phyloP scores from a whole-genome alignment of 1,284 basidiomycete species.

The Phenoliferia sp. region DNA sequence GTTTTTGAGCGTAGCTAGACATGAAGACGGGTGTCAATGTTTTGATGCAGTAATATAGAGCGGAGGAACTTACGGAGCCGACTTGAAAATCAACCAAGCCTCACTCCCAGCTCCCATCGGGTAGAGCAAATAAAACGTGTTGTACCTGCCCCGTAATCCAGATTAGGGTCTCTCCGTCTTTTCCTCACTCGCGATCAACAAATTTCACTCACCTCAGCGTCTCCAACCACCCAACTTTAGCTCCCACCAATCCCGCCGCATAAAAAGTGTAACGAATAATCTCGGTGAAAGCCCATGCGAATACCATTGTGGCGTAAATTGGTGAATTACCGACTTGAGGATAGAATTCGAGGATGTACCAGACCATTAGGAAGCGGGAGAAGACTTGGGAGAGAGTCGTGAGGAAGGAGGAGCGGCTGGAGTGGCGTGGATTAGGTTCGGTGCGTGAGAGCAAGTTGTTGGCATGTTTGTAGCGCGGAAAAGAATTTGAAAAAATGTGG shows the following conservation, averaged over 20 bases:
- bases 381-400: slow-evolving; percentile 81
- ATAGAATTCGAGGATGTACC: slow-evolving; percentile 68
- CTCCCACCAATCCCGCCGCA: slow-evolving; percentile 60
- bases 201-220: slow-evolving; percentile 45
- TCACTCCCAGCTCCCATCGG: slow-evolving; percentile 87
- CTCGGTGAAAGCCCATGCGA: slow-evolving; percentile 91
- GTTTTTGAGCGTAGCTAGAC: slow-evolving; percentile 15
- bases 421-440: neutral
- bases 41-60: neutral
- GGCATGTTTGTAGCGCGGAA: too few species aligned
- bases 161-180: too few species aligned
- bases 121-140: slow-evolving; percentile 88
- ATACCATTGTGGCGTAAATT: slow-evolving; percentile 82
- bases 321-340: slow-evolving; percentile 66
- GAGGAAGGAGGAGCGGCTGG: slow-evolving; percentile 54
- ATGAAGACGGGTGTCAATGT: neutral
- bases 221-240: slow-evolving; percentile 43
- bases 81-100: slow-evolving; percentile 67
- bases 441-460: too few species aligned
- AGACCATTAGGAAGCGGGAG: slow-evolving; percentile 79
- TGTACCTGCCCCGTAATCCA: slow-evolving; percentile 56
- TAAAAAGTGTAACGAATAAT: slow-evolving; percentile 91
- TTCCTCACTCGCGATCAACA: too few species aligned
- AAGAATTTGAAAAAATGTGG: too few species aligned
- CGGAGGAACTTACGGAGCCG: slow-evolving; percentile 18